These are phyloP conservation scores for Kwoniella europaea DNA, from an alignment of 768 basidiomycete species.

Conservation along the genomic window DNA sequence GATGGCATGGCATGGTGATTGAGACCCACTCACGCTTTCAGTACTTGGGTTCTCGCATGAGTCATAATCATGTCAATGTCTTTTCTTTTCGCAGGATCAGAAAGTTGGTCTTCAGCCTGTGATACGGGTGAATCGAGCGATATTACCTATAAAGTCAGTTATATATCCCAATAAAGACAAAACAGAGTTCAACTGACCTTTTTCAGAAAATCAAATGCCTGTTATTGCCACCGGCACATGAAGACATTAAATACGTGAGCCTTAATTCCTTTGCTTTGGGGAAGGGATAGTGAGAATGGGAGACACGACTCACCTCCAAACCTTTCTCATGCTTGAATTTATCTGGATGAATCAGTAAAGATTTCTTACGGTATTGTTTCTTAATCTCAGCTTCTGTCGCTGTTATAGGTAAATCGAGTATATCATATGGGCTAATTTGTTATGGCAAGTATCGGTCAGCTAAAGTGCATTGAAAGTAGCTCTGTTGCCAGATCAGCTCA, in stretches of 20 bases:
- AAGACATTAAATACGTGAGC: background rate
- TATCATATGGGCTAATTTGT: conserved; percentile 82
- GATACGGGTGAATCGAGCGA: background rate
- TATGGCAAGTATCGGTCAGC: background rate
- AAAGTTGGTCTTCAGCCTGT: conserved; percentile 54
- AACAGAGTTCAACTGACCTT: conserved; percentile 47
- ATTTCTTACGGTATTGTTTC: conserved; percentile 67
- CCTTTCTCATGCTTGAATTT: conserved; percentile 75
- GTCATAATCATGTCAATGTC: conserved; percentile 58
- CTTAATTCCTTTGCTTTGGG: background rate
- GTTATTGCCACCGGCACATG: background rate
- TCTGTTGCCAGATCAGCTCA: conserved; percentile 58
- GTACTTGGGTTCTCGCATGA: conserved; percentile 50
- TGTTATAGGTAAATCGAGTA: conserved; percentile 72
- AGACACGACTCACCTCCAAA: conserved; percentile 46
- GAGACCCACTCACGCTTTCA: conserved; percentile 42
- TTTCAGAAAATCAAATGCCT: conserved; percentile 58
- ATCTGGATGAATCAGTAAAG: conserved; percentile 89
- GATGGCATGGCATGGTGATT: background rate
- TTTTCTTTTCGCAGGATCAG: conserved; percentile 45
- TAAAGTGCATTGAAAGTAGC: too few relatives aligned
- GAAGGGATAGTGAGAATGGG: background rate
- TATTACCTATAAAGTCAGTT: conserved; percentile 12
- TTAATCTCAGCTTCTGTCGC: conserved; percentile 78
- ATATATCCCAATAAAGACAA: conserved; percentile 3